Evolutionary conservation across 106 monocot species (phyloP), one percentile per base, ranked within the genome.

Genomic region (Dactylorhiza incarnata): DNA sequence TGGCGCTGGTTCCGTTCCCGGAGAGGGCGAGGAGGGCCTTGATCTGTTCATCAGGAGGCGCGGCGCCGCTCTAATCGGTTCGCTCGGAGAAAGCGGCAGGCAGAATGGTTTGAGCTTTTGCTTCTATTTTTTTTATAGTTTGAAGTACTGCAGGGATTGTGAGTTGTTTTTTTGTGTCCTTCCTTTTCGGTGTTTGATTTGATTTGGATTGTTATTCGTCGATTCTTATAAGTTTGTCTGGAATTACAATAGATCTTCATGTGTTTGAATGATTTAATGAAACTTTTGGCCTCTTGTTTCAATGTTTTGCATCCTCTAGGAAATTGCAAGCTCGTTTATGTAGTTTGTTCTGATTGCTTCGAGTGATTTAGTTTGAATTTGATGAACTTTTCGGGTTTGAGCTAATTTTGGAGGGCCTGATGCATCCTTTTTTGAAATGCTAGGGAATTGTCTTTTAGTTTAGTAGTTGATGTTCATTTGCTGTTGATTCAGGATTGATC

Each of bases 41-140:
- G 74, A 74, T 71, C 76, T 81, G 12, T 81, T 81, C 76, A 71
- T 65, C 46, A 76, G 59, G 48, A 76, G 55, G 43, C 69, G 71
- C 0, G 12, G 76, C 20, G 24, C 25, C 58, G 19, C 24, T 48
- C 24, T 72, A 7, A 29, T 82, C 51, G 48, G 49, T 14, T 65
- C 76, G 46, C 17, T 72, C 20, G 50, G 46, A 29, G 72, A 73
- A 63, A 51, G 70, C 29, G 23, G 48, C 13, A 44, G 25, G 26
- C 58, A 71, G 20, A 48, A 70, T 46, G 49, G 53, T 62, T 37
- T 19, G 10, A 29, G 37, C 73, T 49, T 16, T n/a, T 70, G 29
- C 19, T 48, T 53, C 25, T 49, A 8, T 48, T n/a, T 58, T 44
- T 48, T 4, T 45, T 3, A 48, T 48, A 7, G 19, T 71, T 71